These are phyloP conservation scores for Ministeria vibrans DNA, from an alignment of 78 protist genomes.

Conservation along the genomic window DNA sequence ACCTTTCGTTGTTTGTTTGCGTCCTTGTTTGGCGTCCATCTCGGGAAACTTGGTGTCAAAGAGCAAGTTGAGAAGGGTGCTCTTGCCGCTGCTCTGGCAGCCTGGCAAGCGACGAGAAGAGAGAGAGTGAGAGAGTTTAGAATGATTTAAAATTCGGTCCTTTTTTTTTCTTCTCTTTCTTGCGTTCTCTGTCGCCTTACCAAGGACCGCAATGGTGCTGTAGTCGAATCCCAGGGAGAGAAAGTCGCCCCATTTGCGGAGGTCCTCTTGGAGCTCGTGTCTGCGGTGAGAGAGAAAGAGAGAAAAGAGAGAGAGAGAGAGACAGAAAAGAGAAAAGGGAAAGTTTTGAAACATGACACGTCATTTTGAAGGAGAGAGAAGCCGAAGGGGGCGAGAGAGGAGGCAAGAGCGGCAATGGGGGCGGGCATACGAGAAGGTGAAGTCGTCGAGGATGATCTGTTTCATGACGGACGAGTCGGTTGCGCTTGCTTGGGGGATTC, in stretches of 20 bases:
- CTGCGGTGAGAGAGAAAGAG: background rate
- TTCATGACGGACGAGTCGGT: no score
- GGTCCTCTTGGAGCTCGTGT: background rate
- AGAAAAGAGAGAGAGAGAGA: background rate
- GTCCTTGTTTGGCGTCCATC: constrained; percentile 23
- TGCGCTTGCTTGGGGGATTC: no score
- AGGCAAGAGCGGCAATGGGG: no score
- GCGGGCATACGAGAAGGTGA: background rate
- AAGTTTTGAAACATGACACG: background rate
- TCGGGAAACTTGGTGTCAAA: constrained; percentile 69
- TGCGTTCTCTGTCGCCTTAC: no score
- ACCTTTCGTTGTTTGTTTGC: constrained; percentile 82
- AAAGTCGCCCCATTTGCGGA: constrained; percentile 27
- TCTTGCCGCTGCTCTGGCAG: constrained; percentile 83
- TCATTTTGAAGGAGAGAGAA: background rate
- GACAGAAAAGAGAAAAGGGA: background rate
- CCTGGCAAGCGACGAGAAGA: no score
- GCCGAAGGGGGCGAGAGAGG: background rate
- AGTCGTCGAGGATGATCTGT: constrained; percentile 5
- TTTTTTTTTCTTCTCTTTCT: no score
- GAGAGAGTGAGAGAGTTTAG: no score
- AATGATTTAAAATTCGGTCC: no score
- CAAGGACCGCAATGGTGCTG: constrained; percentile 65
- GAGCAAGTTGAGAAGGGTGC: constrained; percentile 77
- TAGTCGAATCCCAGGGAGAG: constrained; percentile 60